Percentiles rank a stretch among this genome's conserved stretches.
These are phyloP conservation scores for Leishmania tarentolae DNA, from an alignment of 208 protist species.

Conservation along the genomic window DNA sequence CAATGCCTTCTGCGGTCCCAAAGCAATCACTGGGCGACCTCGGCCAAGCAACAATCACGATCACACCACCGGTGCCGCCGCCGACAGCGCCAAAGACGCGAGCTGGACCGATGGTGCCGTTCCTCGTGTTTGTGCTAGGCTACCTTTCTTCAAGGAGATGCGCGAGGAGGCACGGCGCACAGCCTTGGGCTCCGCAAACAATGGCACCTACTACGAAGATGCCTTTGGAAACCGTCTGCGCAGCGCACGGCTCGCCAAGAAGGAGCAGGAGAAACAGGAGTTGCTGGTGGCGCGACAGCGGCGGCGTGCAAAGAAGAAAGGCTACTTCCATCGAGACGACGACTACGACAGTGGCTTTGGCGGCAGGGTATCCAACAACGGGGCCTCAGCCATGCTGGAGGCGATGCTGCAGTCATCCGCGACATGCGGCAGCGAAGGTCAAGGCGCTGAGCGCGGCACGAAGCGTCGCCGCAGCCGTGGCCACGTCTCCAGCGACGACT, in stretches of 20 bases:
- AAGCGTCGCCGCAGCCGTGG: neutral
- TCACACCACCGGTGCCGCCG: neutral
- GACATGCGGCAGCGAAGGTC: neutral
- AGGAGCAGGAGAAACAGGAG: constrained; percentile 50
- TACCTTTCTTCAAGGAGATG: constrained; percentile 57
- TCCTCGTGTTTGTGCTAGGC: constrained; percentile 26
- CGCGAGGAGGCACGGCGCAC: constrained; percentile 34
- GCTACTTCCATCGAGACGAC: constrained; percentile 68
- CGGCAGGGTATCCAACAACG: neutral
- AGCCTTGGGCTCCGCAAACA: constrained; percentile 36
- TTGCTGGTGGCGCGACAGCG: constrained; percentile 36
- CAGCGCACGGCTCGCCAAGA: constrained; percentile 72
- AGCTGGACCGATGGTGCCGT: constrained; percentile 9
- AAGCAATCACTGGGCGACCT: neutral
- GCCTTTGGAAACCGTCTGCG: constrained; percentile 75
- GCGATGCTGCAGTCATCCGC: constrained; percentile 16
- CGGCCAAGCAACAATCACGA: neutral
- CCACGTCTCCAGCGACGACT: neutral
- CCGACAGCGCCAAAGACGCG: neutral
- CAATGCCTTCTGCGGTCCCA: constrained; percentile 14
- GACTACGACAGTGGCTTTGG: constrained; percentile 5
- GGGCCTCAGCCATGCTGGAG: constrained; percentile 25
- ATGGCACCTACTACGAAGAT: constrained; percentile 50
- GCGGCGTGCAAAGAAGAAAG: constrained; percentile 45
- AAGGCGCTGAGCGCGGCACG: neutral